phyloP scores from a whole-genome alignment of 1,139 yeast genomes.

The Geotrichum aggregatum region DNA sequence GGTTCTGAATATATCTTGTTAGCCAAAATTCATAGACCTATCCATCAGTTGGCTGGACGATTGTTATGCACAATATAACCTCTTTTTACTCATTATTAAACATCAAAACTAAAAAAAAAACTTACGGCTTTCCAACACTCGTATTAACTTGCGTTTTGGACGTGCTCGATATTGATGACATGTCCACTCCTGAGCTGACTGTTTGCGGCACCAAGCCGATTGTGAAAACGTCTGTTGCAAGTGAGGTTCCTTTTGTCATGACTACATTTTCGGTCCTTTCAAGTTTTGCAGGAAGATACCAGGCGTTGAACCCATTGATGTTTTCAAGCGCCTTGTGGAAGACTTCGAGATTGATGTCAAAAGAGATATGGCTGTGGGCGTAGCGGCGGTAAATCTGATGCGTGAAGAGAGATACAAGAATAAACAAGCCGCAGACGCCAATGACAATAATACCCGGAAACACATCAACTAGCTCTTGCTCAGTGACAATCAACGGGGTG shows the following conservation, averaged over 20 bases:
- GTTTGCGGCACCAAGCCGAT: not conserved
- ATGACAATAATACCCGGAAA: slow-evolving; percentile 3
- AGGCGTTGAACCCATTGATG: not conserved
- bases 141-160: too few relatives aligned
- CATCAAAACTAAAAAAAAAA: too few relatives aligned
- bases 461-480: slow-evolving; percentile 4
- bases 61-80: too few relatives aligned
- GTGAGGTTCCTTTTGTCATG: slow-evolving; percentile 2
- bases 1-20: too few relatives aligned
- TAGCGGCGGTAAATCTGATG: not conserved
- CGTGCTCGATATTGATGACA: too few relatives aligned
- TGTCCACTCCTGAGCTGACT: not conserved
- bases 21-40: too few relatives aligned
- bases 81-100: too few relatives aligned
- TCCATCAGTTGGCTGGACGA: too few relatives aligned
- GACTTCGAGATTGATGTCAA: slow-evolving; percentile 1
- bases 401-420: not conserved
- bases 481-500: not conserved
- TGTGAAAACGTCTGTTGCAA: not conserved
- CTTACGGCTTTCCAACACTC: too few relatives aligned
- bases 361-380: not conserved
- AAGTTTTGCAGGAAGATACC: slow-evolving; percentile 7
- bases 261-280: not conserved
- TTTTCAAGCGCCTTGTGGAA: slow-evolving; percentile 7
- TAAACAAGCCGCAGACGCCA: slow-evolving; percentile 2